Percentiles rank a stretch among this genome's conserved stretches.
Conservation (phyloP, 805 yeast genomes). For the Candida alai region DNA sequence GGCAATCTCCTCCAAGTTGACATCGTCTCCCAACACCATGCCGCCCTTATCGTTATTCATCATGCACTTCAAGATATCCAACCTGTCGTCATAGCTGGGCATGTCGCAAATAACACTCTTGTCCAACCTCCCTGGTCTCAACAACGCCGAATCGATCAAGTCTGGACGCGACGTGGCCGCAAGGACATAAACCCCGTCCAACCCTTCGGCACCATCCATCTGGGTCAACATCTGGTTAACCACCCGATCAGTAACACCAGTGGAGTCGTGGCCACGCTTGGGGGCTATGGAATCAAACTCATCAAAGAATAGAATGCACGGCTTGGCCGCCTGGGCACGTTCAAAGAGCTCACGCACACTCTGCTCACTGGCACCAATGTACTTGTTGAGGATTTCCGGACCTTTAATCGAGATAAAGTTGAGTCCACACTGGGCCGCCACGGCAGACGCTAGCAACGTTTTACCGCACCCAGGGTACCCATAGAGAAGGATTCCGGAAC, state of each 20-base stretch:
- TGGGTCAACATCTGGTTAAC: conserved; percentile 96
- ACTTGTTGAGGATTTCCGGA: conserved; percentile 91
- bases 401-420: conserved; percentile 93
- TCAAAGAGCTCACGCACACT: conserved; percentile 90
- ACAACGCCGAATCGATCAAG: conserved; percentile 86
- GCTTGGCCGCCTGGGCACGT: conserved; percentile 91
- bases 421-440: conserved; percentile 89
- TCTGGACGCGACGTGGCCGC: conserved; percentile 98
- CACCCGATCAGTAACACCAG: conserved; percentile 96
- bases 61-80: conserved; percentile 64
- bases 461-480: conserved; percentile 99
- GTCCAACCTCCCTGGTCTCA: conserved; percentile 95
- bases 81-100: conserved; percentile 68
- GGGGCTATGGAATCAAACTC: conserved; percentile 98
- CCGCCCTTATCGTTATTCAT: too few relatives aligned
- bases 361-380: conserved; percentile 96
- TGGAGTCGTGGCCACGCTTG: conserved; percentile 95
- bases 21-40: conserved; percentile 53
- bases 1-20: conserved; percentile 56
- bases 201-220: conserved; percentile 98
- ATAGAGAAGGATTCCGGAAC: conserved; percentile 86
- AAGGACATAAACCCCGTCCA: conserved; percentile 92
- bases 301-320: conserved; percentile 89
- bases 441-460: conserved; percentile 87
- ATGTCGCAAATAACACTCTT: conserved; percentile 87